These are phyloP conservation scores for Epichloe gansuensis DNA, from an alignment of 2,329 filamentous ascomycete species.

Conservation along the genomic window DNA sequence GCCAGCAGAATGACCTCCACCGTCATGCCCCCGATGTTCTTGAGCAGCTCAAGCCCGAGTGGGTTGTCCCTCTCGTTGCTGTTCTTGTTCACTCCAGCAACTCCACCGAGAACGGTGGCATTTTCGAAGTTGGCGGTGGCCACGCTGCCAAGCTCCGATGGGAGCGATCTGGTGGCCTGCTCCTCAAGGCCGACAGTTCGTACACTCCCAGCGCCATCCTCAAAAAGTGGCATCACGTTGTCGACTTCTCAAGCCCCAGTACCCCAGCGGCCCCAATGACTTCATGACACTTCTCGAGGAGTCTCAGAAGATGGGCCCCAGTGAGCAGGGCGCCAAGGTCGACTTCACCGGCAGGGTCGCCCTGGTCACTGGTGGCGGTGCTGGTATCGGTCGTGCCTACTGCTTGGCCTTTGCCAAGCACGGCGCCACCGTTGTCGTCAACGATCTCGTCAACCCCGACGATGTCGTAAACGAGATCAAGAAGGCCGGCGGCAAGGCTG, in stretches of 20 bases:
- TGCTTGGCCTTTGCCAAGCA: conserved; percentile 75
- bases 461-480: conserved; percentile 85
- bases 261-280: conserved; percentile 77
- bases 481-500: conserved; percentile 77
- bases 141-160: conserved; percentile 88
- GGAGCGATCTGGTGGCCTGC: conserved; percentile 81
- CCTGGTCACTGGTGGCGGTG: conserved; percentile 77
- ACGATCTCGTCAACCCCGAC: conserved; percentile 90
- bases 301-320: conserved; percentile 64
- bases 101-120: conserved; percentile 68
- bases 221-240: conserved; percentile 79
- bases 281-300: conserved; percentile 79
- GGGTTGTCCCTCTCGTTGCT: conserved; percentile 88
- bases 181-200: conserved; percentile 77
- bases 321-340: conserved; percentile 58
- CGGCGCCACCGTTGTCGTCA: conserved; percentile 80
- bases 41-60: conserved; percentile 76
- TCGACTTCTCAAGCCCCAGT: conserved; percentile 68
- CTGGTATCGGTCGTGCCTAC: conserved; percentile 85
- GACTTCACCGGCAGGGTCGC: conserved; percentile 79
- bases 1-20: conserved; percentile 94
- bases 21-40: conserved; percentile 88
- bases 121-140: conserved; percentile 89
- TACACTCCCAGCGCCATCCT: conserved; percentile 82
- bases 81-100: conserved; percentile 79